Percentiles rank a stretch among this genome's conserved stretches.
These are phyloP conservation scores for Sophora flavescens DNA, from an alignment of 306 rosid genomes.

Conservation along the genomic window DNA sequence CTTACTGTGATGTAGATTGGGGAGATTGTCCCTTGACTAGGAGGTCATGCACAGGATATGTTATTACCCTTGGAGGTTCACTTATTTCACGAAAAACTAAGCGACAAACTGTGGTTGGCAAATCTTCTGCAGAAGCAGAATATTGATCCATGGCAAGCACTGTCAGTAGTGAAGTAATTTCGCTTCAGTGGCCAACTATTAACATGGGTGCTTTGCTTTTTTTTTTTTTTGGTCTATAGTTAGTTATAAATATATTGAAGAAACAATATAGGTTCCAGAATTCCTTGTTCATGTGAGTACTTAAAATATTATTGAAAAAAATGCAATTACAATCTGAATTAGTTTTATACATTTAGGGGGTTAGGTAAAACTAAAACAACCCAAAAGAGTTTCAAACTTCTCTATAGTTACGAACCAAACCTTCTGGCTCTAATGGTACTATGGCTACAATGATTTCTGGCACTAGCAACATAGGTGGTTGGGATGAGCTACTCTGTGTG, in stretches of 20 bases:
- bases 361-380: background rate
- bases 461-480: conserved; percentile 34
- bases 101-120: no score
- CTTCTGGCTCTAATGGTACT: conserved; percentile 70
- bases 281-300: conserved; percentile 1
- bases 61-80: no score
- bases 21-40: no score
- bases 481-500: conserved; percentile 54
- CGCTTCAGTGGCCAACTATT: no score
- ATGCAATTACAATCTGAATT: conserved; percentile 37
- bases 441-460: conserved; percentile 58
- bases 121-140: no score
- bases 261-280: background rate
- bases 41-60: no score
- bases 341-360: conserved; percentile 39
- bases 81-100: no score
- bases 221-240: no score
- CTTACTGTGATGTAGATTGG: no score
- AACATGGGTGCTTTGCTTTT: no score
- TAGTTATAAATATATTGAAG: conserved; percentile 1
- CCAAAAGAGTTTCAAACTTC: conserved; percentile 38
- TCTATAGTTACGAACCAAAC: conserved; percentile 61
- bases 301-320: conserved; percentile 36
- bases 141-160: no score
- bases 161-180: no score